Base-by-base conservation (phyloP, 352 stramenopile species). In the Pythium inflatum region DNA sequence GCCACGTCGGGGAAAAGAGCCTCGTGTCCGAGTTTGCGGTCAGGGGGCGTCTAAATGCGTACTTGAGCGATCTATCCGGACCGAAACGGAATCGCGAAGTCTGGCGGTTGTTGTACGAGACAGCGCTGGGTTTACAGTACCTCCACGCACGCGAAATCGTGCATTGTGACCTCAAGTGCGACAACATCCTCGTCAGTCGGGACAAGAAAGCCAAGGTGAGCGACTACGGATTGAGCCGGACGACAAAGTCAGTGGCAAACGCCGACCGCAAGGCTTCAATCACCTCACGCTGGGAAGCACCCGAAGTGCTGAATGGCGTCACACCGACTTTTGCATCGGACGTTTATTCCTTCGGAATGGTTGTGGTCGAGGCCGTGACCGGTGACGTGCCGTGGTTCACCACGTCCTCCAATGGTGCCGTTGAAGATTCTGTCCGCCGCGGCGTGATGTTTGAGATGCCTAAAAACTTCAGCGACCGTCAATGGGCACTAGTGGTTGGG, bases 51-150 rank as follows among this genome's bases (percentile, higher is more conserved):
- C 72, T 88, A 9, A 76, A 75, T 34, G 41, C 66, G 22, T 87
- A 74, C 50, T 78, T 89, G 24, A n/a, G 50, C 18, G 13, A 40
- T 16, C 5, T 54, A 43, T 43, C 36, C 9, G 9, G 36, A 25
- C 2, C 25, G 2, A 41, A 75, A 33, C 71, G 63, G 43, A 66
- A 50, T 62, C 30, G 62, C 14, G 49, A 68, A 24, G 40, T 80
- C 13, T 79, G 71, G 68, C 58, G 48, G 2, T 58, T 63, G 2
- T 75, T 89, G 28, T 75, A 82, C 57, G 69, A 88, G 43, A 76
- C 78, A 1, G 74, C 78, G 3, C 36, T 85, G 20, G 91, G 86
- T 0, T 63, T 97, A 5, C 55, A 70, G 31, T 96, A 93, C 54
- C 71, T 97, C 16, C 89, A 97, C 68, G 50, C 50, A 16, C 62